Evolutionary conservation across 805 yeast genomes (phyloP), one percentile per base, ranked within the genome.

Genomic region (Yamadazyma nakazawae): DNA sequence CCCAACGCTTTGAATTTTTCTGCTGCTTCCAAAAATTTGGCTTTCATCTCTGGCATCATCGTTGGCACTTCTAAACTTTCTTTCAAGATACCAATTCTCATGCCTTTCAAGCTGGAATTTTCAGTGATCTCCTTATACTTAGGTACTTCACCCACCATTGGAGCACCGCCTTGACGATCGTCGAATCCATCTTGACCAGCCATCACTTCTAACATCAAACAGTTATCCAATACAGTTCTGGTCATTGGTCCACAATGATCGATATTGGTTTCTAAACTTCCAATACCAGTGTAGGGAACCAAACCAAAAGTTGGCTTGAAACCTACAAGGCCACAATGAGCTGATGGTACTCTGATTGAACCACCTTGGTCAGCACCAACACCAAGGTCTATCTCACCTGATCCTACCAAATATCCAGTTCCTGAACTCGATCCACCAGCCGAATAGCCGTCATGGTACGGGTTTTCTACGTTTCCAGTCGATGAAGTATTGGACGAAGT

Each of bases 291-390:
- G 37, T 52, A 52, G 2, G 56, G 56, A 30, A 52, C 52, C 10
- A 52, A 39, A 12, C 54, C 54, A 41, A 51, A 51, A 5, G 78
- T 62, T 0, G 81, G 79, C 52, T 69, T 68, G 40, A 78, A 52
- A 1, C 75, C 74, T 54, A 63, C 78, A 21, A 71, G 44, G 34
- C 74, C 74, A 40, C 68, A 66, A 50, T 61, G 66, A 26, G 74
- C 63, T 7, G 79, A 68, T 1, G 83, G 82, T 28, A 70, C 66
- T 45, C 82, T 65, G 37, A 78, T 66, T 11, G 74, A 66, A 8
- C 82, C 82, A 32, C 81, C 82, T 46, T 78, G 74, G 51, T 78
- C 83, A 12, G 79, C 70, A 9, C 84, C 84, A 40, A 81, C 59
- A 12, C 84, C 84, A 19, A 77, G 42, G 13, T 73, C 69, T n/a